A percentile compares a stretch with the other conserved stretches of the same genome.
These are phyloP conservation scores for Acer saccharum DNA, from an alignment of 345 rosid genomes.

Conservation along the genomic window DNA sequence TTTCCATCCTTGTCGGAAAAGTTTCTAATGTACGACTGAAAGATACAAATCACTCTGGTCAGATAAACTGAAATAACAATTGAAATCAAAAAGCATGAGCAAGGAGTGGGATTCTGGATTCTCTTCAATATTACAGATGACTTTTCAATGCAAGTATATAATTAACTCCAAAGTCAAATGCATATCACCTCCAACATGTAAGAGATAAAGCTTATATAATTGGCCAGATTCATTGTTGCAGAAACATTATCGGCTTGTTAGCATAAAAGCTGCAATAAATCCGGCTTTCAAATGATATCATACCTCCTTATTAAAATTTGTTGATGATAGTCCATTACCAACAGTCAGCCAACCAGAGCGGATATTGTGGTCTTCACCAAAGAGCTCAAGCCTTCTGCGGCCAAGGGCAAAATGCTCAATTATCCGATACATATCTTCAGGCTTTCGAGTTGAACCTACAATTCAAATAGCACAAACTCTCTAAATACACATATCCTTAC, in stretches of 20 bases:
- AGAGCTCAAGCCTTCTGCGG: constrained; percentile 94
- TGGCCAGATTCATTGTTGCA: neutral
- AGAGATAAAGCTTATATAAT: neutral
- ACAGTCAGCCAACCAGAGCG: constrained; percentile 95
- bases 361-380: constrained; percentile 97
- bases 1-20: constrained; percentile 93
- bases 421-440: constrained; percentile 98
- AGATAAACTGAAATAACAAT: neutral
- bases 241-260: neutral
- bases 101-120: neutral
- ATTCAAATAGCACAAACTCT: constrained; percentile 16
- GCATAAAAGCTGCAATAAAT: neutral
- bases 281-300: constrained; percentile 7
- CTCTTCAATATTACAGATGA: neutral
- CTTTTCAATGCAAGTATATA: neutral
- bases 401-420: constrained; percentile 98
- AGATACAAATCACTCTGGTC: constrained; percentile 17
- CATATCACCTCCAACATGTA: too few relatives aligned
- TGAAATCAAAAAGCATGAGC: neutral
- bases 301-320: constrained; percentile 89
- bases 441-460: constrained; percentile 94
- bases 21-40: constrained; percentile 68
- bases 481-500: neutral
- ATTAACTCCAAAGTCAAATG: neutral
- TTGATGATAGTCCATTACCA: constrained; percentile 86